Evolutionary conservation across 331 rosid genomes (phyloP), one percentile per base, ranked within the genome.

Genomic region (Malus hybrid): DNA sequence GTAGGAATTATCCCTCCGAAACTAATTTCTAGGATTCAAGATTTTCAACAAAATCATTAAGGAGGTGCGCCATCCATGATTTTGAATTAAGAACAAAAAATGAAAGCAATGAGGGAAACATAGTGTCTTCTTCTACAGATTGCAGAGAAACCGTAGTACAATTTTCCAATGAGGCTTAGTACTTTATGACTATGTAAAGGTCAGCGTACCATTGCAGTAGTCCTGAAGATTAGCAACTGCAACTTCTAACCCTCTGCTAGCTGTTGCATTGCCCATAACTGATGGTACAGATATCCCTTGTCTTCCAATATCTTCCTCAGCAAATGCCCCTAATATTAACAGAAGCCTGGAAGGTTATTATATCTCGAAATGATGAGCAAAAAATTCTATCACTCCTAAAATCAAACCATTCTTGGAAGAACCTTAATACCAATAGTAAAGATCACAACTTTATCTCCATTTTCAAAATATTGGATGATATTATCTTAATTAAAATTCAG

Each of bases 171-270:
- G 54, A 44, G 75, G 24, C 64, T 15, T 3, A 59, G 44, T 19
- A 28, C 27, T 18, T 18, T 27, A 46, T 16, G 15, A 60, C 34
- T 42, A 42, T 42, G 13, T 42, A 42, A 42, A 39, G 1, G 48
- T 42, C 14, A 56, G 52, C 8, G 5, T 79, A 94, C 99, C 99
- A 86, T 95, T 95, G 82, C 99, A 95, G 79, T 95, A 95, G 19
- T 95, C 99, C 88, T 95, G 99, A 83, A 95, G 92, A 82, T 95
- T 95, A 75, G 93, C 93, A 76, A 92, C 99, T 10, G 99, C 99
- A 84, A 90, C 99, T 86, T 92, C 99, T 84, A 95, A 86, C 79
- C 99, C 99, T 83, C 98, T 83, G 88, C 97, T 90, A 79, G 99
- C 98, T 31, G 93, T 73, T 75, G 97, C 97, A 84, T 89, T 95